These are phyloP conservation scores for Mycena galericulata DNA, from an alignment of 768 basidiomycete genomes.

Conservation along the genomic window DNA sequence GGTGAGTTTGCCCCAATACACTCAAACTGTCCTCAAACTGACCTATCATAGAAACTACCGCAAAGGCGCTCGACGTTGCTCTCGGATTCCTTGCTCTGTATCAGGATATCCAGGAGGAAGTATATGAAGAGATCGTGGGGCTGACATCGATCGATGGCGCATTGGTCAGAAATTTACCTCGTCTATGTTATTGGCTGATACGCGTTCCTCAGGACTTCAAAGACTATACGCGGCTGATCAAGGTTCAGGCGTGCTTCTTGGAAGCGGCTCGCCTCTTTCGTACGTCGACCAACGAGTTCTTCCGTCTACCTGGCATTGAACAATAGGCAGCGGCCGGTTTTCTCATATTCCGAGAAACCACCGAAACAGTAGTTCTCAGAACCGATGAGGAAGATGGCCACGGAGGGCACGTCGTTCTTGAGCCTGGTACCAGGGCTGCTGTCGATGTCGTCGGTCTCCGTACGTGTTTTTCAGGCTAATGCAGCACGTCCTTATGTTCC, in stretches of 20 bases:
- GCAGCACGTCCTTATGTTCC: no score
- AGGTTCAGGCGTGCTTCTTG: neutral
- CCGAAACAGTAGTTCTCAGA: neutral
- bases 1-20: neutral
- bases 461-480: neutral
- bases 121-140: neutral
- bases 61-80: slow-evolving; percentile 46
- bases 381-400: slow-evolving; percentile 18
- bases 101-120: slow-evolving; percentile 25
- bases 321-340: neutral
- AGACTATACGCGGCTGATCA: neutral
- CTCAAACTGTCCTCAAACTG: neutral
- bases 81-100: slow-evolving; percentile 49
- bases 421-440: neutral
- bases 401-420: slow-evolving; percentile 1
- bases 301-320: neutral
- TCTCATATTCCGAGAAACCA: neutral
- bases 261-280: slow-evolving; percentile 7
- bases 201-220: neutral
- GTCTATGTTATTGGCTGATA: no score
- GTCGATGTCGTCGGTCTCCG: slow-evolving; percentile 9
- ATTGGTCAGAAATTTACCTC: no score
- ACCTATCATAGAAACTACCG: slow-evolving; percentile 47
- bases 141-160: no score
- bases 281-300: neutral